These are phyloP conservation scores for Tetracentron sinense DNA, from an alignment of 164 flowering plant genomes.

Conservation along the genomic window DNA sequence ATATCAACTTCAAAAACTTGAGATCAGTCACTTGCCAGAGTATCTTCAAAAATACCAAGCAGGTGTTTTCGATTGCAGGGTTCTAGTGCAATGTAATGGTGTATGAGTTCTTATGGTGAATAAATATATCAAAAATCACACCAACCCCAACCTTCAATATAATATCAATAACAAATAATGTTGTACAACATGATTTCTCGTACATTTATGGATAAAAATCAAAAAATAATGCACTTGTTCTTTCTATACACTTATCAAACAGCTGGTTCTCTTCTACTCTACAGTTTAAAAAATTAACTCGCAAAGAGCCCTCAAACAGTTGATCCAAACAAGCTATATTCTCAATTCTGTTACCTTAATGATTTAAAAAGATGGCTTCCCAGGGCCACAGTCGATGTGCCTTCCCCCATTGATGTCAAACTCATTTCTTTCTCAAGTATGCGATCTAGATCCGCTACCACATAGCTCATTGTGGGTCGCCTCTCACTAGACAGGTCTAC, in stretches of 20 bases:
- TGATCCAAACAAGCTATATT: slow-evolving; percentile 9
- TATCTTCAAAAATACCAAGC: not conserved
- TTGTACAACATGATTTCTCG: slow-evolving; percentile 24
- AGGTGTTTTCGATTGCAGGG: not conserved
- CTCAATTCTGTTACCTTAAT: slow-evolving; percentile 29
- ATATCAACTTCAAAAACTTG: too few species aligned
- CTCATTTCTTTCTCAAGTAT: slow-evolving; percentile 71
- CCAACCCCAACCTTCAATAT: slow-evolving; percentile 27
- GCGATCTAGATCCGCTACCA: slow-evolving; percentile 66
- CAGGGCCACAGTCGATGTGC: slow-evolving; percentile 65
- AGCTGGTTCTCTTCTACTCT: slow-evolving; percentile 42
- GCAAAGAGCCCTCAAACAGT: slow-evolving; percentile 21
- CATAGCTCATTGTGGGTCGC: slow-evolving; percentile 65
- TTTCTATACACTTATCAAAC: slow-evolving; percentile 77
- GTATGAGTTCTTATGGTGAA: too few species aligned
- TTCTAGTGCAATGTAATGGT: not conserved
- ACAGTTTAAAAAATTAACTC: slow-evolving; percentile 15
- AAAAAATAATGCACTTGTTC: slow-evolving; percentile 48
- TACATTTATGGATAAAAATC: slow-evolving; percentile 19
- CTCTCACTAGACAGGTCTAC: slow-evolving; percentile 67
- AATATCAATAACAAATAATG: slow-evolving; percentile 36
- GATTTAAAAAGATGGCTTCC: slow-evolving; percentile 80
- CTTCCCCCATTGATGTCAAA: slow-evolving; percentile 86
- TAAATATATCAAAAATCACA: not conserved
- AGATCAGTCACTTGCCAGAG: not conserved